Percentiles rank a stretch among this genome's conserved stretches.
These are phyloP conservation scores for Puccinia novopanici DNA, from an alignment of 1,284 basidiomycete species.

Conservation along the genomic window DNA sequence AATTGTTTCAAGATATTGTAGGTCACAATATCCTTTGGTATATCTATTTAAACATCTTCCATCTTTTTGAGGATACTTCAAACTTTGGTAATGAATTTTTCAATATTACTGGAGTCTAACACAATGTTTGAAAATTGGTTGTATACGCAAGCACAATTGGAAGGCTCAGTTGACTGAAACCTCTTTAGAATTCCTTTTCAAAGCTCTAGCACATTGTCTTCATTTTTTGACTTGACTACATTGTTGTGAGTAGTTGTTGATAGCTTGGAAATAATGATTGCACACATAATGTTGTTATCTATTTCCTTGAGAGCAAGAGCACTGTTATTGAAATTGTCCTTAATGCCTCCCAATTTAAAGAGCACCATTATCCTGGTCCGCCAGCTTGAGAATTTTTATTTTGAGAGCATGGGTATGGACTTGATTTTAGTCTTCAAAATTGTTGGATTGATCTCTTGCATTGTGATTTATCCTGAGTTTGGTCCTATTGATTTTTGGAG, in stretches of 20 bases:
- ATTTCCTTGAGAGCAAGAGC: background rate
- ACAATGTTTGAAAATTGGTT: background rate
- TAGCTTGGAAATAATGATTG: background rate
- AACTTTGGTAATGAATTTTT: conserved; percentile 7
- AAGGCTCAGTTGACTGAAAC: background rate
- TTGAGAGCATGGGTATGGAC: background rate
- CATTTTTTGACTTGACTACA: background rate
- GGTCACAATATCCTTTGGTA: background rate
- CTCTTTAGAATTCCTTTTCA: conserved; percentile 1
- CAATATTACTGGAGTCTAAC: conserved; percentile 15
- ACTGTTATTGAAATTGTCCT: background rate
- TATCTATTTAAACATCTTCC: too few relatives aligned
- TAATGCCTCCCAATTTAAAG: conserved; percentile 10
- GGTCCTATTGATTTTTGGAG: too few relatives aligned
- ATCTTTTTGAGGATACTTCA: background rate
- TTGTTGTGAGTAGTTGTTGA: conserved; percentile 1
- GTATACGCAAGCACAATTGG: conserved; percentile 7
- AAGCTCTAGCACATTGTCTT: background rate
- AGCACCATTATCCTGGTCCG: background rate
- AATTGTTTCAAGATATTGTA: background rate
- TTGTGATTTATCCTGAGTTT: background rate
- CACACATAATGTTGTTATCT: conserved; percentile 9
- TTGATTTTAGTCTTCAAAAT: background rate
- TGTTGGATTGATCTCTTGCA: background rate
- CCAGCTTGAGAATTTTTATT: conserved; percentile 12